These are phyloP conservation scores for Saturnispora bothae DNA, from an alignment of 805 yeast genomes.

Conservation along the genomic window DNA sequence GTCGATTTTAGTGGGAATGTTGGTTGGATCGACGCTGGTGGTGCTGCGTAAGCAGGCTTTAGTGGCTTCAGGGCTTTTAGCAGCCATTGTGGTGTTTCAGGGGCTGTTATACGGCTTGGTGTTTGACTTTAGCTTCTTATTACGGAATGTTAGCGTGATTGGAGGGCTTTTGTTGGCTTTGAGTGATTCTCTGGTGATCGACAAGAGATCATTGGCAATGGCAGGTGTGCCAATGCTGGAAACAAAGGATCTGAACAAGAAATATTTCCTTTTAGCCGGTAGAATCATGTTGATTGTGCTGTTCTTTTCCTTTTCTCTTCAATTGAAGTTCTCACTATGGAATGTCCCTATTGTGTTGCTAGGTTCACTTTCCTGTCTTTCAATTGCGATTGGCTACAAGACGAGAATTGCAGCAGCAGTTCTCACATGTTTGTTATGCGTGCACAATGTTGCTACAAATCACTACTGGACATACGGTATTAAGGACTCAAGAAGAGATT, in stretches of 20 bases:
- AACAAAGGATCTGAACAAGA: constrained; percentile 55
- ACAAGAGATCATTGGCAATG: constrained; percentile 51
- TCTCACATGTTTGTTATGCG: constrained; percentile 55
- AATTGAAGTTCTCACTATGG: constrained; percentile 60
- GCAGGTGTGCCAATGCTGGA: constrained; percentile 72
- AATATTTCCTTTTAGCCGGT: constrained; percentile 79
- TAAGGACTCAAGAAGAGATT: constrained; percentile 74
- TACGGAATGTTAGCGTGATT: constrained; percentile 79
- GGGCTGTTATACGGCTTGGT: constrained; percentile 83
- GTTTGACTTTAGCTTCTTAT: constrained; percentile 68
- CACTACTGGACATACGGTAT: constrained; percentile 78
- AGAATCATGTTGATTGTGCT: constrained; percentile 75
- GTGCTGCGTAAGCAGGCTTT: constrained; percentile 58
- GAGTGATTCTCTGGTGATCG: constrained; percentile 76
- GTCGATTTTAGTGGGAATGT: constrained; percentile 58
- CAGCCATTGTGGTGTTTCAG: constrained; percentile 67
- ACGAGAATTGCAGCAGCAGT: constrained; percentile 78
- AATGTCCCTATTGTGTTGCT: constrained; percentile 54
- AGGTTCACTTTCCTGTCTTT: constrained; percentile 59
- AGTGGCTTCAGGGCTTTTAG: constrained; percentile 58
- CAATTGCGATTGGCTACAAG: constrained; percentile 86
- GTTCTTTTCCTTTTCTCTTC: constrained; percentile 75
- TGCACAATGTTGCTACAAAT: constrained; percentile 71
- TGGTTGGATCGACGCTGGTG: constrained; percentile 59
- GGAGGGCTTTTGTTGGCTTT: constrained; percentile 87